Base-by-base conservation (phyloP, 345 rosid species). In the Eucalyptus sp. region DNA sequence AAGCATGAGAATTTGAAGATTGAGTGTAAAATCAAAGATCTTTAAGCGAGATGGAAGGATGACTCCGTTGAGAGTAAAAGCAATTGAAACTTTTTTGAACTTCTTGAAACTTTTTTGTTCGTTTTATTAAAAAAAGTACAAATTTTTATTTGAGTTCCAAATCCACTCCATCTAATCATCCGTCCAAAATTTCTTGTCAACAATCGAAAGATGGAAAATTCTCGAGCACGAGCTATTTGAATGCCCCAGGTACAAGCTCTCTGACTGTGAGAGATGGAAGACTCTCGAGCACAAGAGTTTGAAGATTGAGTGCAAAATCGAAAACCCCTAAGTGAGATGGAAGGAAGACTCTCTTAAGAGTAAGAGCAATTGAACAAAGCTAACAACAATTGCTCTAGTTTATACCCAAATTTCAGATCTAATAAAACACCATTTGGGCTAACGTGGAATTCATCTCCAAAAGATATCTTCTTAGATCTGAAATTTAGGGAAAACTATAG, bases 211-310 rank as follows among this genome's bases (percentile, higher is more conserved):
- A 56, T 24, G 62, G 13, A 24, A 56, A 56, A 24, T 25, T 56
- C 29, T 25, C 1, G 0, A 56, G 29, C 13, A 56, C 13, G 1
- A 56, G 3, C 62, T 10, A 22, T 24, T 56, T 10, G 62, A 56
- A 10, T 22, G 3, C 13, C 29, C 13, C 0, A 2, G 0, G 6
- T 25, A 1, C 1, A 0, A 22, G 13, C 13, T 56, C 29, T 56
- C 0, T 56, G 2, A 56, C 0, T 24, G 0, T 22, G 62, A 56
- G 27, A 24, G 29, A 56, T 56, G 13, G 62, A 24, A 24, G 29
- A 22, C 62, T 56, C 13, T 56, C 1, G 1, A 24, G 62, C 62
- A 24, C 0, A 0, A 56, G 62, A 56, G 13, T 56, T 56, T 56
- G 62, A 56, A 56, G 29, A 22, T 56, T 56, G 62, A 56, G 62